These are phyloP conservation scores for Solanum etuberosum DNA, from an alignment of 257 asterid genomes.

Conservation along the genomic window DNA sequence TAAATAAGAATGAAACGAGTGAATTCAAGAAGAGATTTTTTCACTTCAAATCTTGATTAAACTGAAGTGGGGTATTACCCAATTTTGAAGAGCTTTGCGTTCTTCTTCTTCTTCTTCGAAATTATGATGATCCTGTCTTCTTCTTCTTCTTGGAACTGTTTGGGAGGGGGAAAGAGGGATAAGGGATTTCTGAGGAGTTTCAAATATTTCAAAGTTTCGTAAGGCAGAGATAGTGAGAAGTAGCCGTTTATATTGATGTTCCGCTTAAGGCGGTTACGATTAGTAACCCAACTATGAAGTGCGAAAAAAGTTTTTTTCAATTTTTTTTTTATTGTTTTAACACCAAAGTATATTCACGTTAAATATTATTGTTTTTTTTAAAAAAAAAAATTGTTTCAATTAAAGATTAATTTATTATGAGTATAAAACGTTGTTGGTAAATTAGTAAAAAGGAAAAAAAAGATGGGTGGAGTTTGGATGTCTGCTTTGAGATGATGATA, in stretches of 20 bases:
- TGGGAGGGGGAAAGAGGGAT: background rate
- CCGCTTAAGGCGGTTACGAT: slow-evolving; percentile 30
- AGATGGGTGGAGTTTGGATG: background rate
- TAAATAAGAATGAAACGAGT: background rate
- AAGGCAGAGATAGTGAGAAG: background rate
- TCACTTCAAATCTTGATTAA: background rate
- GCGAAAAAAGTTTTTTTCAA: background rate
- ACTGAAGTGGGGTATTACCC: background rate
- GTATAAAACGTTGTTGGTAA: background rate
- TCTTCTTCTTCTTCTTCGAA: background rate
- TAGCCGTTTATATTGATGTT: slow-evolving; percentile 43
- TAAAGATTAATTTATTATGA: background rate
- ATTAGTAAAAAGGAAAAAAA: background rate
- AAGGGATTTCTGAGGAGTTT: slow-evolving; percentile 4
- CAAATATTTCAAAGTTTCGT: slow-evolving; percentile 26
- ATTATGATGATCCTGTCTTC: background rate
- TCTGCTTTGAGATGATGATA: background rate
- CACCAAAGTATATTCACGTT: background rate
- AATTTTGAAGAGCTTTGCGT: background rate
- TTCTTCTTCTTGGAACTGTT: background rate
- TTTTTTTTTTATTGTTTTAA: background rate
- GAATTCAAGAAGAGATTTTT: background rate
- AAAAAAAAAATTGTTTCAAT: background rate
- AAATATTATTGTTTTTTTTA: background rate
- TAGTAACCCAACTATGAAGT: background rate